Conservation (phyloP, 2,329 filamentous ascomycete genomes). For the Talaromyces sp. region DNA sequence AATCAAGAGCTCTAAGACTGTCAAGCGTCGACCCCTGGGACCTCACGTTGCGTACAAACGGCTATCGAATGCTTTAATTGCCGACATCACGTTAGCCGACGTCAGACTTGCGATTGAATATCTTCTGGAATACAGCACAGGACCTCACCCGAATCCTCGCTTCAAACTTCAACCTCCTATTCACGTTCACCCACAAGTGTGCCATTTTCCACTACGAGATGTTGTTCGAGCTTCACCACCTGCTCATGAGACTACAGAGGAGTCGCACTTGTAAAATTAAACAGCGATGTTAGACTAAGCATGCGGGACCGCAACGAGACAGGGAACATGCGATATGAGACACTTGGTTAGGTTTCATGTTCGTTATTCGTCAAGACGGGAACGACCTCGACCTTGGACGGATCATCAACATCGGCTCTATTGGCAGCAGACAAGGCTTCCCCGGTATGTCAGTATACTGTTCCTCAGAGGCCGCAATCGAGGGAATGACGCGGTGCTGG, state of each 20-base stretch:
- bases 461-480: slow-evolving; percentile 60
- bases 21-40: too few species aligned
- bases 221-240: too few species aligned
- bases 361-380: too few species aligned
- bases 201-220: too few species aligned
- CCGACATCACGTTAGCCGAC: background rate
- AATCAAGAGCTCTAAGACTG: too few species aligned
- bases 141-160: too few species aligned
- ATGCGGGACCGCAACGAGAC: background rate
- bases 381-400: slow-evolving; percentile 33
- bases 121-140: background rate
- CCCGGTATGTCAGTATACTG: slow-evolving; percentile 52
- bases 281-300: background rate
- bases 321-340: too few species aligned
- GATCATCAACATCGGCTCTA: slow-evolving; percentile 57
- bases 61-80: background rate
- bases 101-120: background rate
- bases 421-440: slow-evolving; percentile 37
- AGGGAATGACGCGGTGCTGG: slow-evolving; percentile 60
- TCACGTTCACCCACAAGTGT: too few species aligned
- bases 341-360: too few species aligned
- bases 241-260: background rate
- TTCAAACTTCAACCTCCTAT: too few species aligned
- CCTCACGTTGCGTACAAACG: too few species aligned
- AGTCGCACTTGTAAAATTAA: background rate